Evolutionary conservation across 768 basidiomycete genomes (phyloP), one percentile per base, ranked within the genome.

Genomic region (Zangia roseola): DNA sequence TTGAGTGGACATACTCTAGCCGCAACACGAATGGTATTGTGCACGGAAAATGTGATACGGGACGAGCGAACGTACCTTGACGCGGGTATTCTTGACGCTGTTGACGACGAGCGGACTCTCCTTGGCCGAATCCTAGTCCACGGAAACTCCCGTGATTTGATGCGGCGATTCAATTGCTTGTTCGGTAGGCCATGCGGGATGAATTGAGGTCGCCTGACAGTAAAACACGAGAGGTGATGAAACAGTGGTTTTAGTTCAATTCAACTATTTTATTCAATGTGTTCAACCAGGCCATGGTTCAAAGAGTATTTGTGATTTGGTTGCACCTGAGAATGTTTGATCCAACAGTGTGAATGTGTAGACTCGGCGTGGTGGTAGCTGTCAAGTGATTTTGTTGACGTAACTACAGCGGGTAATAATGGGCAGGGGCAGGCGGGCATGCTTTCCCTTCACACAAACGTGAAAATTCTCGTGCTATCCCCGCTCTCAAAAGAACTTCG

Each of bases 121-220:
- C 28, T 1, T 45, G 9, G 33, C 24, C 20, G 23, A 43, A 40
- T 45, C 43, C 20, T 36, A 35, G 42, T 16, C 17, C 19, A n/a
- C 66, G 66, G 66, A n/a, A 63, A 53, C 19, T 54, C 25, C 68
- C 66, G 52, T 30, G 14, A 41, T 44, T 66, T 68, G 4, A 26
- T n/a, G 59, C 66, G 68, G 68, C 68, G 66, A 61, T 24, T 57
- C 13, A 61, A 45, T 61, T 49, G n/a, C n/a, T n/a, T n/a, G n/a
- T n/a, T n/a, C n/a, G n/a, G n/a, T n/a, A n/a, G n/a, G n/a, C n/a
- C n/a, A n/a, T n/a, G n/a, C n/a, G n/a, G n/a, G n/a, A n/a, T n/a
- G n/a, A 28, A 28, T 28, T 12, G 28, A 28, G 28, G 28, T 28
- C 28, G 10, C 28, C 12, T 28, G 28, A 28, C 28, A 10, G 6